A percentile compares a stretch with the other conserved stretches of the same genome.
Evolutionary conservation across 495 filamentous ascomycete genomes (phyloP).

Genomic region (Daldinia grandis): DNA sequence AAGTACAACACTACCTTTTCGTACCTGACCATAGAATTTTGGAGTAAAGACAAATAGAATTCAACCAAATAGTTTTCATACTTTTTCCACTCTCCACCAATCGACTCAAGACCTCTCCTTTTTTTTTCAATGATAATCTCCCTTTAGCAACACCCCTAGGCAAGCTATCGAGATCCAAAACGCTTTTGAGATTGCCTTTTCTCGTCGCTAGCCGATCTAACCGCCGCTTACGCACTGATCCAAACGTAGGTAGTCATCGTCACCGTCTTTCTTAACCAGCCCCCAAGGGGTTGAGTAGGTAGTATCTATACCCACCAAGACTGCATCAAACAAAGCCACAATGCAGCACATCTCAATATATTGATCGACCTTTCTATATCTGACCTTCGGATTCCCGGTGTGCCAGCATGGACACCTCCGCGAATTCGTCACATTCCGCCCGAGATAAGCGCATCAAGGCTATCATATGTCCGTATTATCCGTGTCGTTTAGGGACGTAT

Average conservation of each 20-base stretch:
- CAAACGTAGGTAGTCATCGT: conserved; percentile 3
- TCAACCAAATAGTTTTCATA: conserved; percentile 21
- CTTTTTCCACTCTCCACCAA: neutral
- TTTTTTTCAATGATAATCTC: neutral
- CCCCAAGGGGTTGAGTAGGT: conserved; percentile 14
- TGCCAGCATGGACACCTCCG: conserved; percentile 23
- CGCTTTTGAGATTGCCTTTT: neutral
- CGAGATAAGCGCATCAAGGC: conserved; percentile 36
- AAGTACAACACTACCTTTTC: conserved; percentile 33
- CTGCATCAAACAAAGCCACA: conserved; percentile 20
- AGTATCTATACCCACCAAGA: conserved; percentile 1
- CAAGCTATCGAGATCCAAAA: neutral
- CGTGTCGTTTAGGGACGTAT: neutral
- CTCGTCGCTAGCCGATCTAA: neutral
- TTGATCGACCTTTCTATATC: neutral
- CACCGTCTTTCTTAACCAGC: neutral
- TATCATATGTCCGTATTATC: conserved; percentile 35
- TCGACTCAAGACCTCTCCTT: neutral
- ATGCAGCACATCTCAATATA: conserved; percentile 18
- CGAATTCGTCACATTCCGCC: conserved; percentile 21
- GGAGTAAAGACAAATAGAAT: conserved; percentile 7
- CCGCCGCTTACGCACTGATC: neutral
- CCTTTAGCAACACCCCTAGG: neutral
- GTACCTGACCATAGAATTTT: conserved; percentile 18
- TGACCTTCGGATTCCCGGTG: neutral